A percentile compares a stretch with the other conserved stretches of the same genome.
phyloP scores from a whole-genome alignment of 2,329 filamentous ascomycete genomes.

The Bertia moriformis region DNA sequence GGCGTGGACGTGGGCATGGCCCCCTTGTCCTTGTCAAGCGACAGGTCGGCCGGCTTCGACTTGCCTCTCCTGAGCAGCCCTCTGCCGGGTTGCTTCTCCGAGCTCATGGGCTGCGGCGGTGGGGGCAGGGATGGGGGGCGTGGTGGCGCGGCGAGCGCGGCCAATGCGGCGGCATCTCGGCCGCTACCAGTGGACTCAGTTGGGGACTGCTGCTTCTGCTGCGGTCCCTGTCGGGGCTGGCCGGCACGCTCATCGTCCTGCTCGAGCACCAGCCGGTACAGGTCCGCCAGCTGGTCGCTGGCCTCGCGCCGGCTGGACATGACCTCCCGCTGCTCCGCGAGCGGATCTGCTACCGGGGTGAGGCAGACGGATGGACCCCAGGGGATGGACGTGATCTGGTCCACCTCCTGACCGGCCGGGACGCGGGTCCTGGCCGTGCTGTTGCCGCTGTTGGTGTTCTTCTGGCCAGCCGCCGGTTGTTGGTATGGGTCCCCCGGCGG shows the following conservation, averaged over 20 bases:
- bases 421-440: constrained; percentile 12
- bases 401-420: constrained; percentile 15
- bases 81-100: constrained; percentile 12
- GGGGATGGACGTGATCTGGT: constrained; percentile 24
- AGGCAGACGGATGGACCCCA: constrained; percentile 23
- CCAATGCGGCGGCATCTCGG: no score
- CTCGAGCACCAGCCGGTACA: constrained; percentile 86
- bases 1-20: constrained; percentile 21
- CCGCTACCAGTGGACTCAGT: no score
- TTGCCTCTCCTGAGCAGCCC: constrained; percentile 27
- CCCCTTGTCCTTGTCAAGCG: constrained; percentile 20
- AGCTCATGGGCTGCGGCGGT: constrained; percentile 11
- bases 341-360: constrained; percentile 46
- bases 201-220: not conserved
- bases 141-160: constrained; percentile 23
- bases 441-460: no score
- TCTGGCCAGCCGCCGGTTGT: no score
- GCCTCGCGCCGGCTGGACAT: constrained; percentile 60
- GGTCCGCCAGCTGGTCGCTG: constrained; percentile 71
- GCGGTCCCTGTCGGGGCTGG: no score
- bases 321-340: constrained; percentile 66
- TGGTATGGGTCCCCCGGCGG: constrained; percentile 2
- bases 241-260: constrained; percentile 38
- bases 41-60: constrained; percentile 32
- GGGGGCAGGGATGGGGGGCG: constrained; percentile 13